Evolutionary conservation across 2,329 filamentous ascomycete species (phyloP).

Genomic region (Aspergillus unguis): DNA sequence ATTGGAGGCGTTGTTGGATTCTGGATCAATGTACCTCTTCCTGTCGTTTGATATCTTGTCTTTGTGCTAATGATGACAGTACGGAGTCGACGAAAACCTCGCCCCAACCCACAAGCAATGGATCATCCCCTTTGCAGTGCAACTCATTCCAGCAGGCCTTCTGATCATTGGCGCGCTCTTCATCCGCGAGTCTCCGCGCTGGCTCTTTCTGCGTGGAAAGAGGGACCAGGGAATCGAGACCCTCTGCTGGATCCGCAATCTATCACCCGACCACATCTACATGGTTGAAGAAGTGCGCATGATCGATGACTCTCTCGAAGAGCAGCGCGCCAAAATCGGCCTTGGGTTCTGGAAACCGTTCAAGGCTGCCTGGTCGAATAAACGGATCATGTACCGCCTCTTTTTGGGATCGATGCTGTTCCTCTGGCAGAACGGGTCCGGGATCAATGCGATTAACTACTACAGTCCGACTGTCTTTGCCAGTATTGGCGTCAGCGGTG

Average conservation of each 20-base stretch:
- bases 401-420: constrained; percentile 71
- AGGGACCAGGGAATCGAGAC: constrained; percentile 63
- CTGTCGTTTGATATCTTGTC: constrained; percentile 14
- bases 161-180: constrained; percentile 57
- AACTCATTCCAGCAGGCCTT: constrained; percentile 41
- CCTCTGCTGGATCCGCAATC: constrained; percentile 46
- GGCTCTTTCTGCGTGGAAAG: constrained; percentile 65
- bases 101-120: constrained; percentile 36
- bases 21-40: constrained; percentile 46
- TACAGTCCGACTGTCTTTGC: constrained; percentile 68
- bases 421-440: constrained; percentile 72
- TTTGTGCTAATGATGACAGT: constrained; percentile 29
- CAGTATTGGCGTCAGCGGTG: constrained; percentile 60
- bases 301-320: constrained; percentile 67
- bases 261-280: constrained; percentile 52
- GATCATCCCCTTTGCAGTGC: constrained; percentile 43
- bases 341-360: constrained; percentile 74
- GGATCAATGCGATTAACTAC: constrained; percentile 79
- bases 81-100: constrained; percentile 50
- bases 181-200: constrained; percentile 64
- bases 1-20: constrained; percentile 51
- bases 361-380: constrained; percentile 51
- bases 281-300: constrained; percentile 69
- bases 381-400: constrained; percentile 65
- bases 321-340: constrained; percentile 61